A percentile compares a stretch with the other conserved stretches of the same genome.
These are phyloP conservation scores for Colletotrichum sojae DNA, from an alignment of 2,329 filamentous ascomycete species.

Conservation along the genomic window DNA sequence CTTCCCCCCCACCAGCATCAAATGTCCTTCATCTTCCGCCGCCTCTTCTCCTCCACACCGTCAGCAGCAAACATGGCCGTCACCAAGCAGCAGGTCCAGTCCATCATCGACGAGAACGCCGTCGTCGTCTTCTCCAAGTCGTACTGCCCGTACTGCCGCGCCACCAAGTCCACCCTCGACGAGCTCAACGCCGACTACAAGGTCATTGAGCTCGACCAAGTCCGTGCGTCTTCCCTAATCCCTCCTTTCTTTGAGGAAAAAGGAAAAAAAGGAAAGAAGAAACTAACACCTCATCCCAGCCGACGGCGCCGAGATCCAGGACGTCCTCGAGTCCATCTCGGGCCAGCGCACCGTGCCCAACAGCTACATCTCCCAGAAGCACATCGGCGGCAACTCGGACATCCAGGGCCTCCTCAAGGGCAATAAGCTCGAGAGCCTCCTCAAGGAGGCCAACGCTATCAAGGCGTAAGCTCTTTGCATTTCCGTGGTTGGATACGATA, in stretches of 20 bases:
- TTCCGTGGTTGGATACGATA: neutral
- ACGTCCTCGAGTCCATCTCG: constrained; percentile 84
- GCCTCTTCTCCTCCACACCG: constrained; percentile 74
- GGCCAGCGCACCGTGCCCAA: constrained; percentile 94
- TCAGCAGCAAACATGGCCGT: constrained; percentile 80
- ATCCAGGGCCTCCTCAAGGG: constrained; percentile 71
- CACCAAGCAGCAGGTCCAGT: constrained; percentile 85
- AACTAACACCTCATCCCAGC: constrained; percentile 61
- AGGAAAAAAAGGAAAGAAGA: no score
- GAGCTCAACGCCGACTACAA: constrained; percentile 80
- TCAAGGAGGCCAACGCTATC: constrained; percentile 60
- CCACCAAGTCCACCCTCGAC: constrained; percentile 82
- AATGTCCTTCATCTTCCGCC: constrained; percentile 76
- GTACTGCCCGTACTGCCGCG: constrained; percentile 93
- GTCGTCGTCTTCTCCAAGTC: constrained; percentile 98
- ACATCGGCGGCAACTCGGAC: constrained; percentile 97
- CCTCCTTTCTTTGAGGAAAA: no score
- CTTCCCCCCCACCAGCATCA: neutral
- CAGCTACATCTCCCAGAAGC: constrained; percentile 90
- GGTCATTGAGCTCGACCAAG: constrained; percentile 86
- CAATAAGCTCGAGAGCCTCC: constrained; percentile 57
- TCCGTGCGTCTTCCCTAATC: no score
- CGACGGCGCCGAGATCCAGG: constrained; percentile 87
- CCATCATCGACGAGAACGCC: constrained; percentile 89
- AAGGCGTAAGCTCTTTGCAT: constrained; percentile 52